A percentile compares a stretch with the other conserved stretches of the same genome.
These are phyloP conservation scores for Suillus variegatus DNA, from an alignment of 768 basidiomycete genomes.

Conservation along the genomic window DNA sequence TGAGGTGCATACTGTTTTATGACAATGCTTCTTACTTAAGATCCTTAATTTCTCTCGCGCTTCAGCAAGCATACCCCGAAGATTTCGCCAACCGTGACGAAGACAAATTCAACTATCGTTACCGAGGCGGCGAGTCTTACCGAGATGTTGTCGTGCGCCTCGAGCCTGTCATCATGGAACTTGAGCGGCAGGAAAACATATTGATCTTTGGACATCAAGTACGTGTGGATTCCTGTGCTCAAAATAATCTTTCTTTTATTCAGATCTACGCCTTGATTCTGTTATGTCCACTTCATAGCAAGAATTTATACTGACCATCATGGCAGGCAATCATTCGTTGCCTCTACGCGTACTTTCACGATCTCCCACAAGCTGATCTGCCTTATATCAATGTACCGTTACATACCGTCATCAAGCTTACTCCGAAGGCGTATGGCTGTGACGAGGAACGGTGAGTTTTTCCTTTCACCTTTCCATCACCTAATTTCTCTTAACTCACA, in stretches of 20 bases:
- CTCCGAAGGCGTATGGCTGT: slow-evolving; percentile 97
- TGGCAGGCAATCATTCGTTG: slow-evolving; percentile 39
- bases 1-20: slow-evolving; percentile 56
- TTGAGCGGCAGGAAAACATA: slow-evolving; percentile 97
- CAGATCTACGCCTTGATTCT: background rate
- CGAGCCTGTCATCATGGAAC: slow-evolving; percentile 99
- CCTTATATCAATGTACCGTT: slow-evolving; percentile 98
- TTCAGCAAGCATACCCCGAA: slow-evolving; percentile 90
- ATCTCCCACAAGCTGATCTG: slow-evolving; percentile 87
- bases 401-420: slow-evolving; percentile 98
- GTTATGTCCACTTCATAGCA: background rate
- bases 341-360: slow-evolving; percentile 97
- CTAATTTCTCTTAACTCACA: slow-evolving; percentile 7
- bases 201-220: slow-evolving; percentile 96
- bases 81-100: slow-evolving; percentile 98
- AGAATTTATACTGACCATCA: slow-evolving; percentile 8
- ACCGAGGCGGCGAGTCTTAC: slow-evolving; percentile 96
- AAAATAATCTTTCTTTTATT: background rate
- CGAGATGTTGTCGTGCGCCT: slow-evolving; percentile 94
- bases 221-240: slow-evolving; percentile 10
- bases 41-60: background rate
- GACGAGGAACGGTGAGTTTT: slow-evolving; percentile 81
- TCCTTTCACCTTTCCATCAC: background rate
- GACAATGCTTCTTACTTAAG: background rate
- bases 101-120: slow-evolving; percentile 99